phyloP scores from a whole-genome alignment of 2,329 filamentous ascomycete genomes.

The Aciculosporium take region DNA sequence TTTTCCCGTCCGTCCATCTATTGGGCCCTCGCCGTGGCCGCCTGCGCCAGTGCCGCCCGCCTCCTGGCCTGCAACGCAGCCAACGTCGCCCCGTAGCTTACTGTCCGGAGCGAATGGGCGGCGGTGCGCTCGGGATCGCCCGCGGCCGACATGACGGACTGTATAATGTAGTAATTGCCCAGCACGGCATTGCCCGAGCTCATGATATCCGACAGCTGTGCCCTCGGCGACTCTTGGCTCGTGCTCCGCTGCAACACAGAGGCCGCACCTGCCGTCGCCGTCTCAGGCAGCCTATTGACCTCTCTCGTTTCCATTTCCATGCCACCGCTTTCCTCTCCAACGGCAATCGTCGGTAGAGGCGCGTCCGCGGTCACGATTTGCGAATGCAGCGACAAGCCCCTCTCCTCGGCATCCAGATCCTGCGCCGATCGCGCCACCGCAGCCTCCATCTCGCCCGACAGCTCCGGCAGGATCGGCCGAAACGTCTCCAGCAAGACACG shows the following conservation, averaged over 20 bases:
- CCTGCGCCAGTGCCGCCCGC: conserved; percentile 21
- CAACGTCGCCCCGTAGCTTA: conserved; percentile 39
- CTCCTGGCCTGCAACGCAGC: conserved; percentile 34
- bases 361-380: conserved; percentile 5
- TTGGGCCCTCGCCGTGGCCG: conserved; percentile 6
- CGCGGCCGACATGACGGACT: conserved; percentile 33
- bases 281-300: conserved; percentile 10
- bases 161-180: conserved; percentile 37
- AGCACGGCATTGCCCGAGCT: conserved; percentile 41
- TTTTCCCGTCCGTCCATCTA: conserved; percentile 11
- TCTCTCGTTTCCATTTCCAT: conserved; percentile 36
- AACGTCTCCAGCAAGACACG: conserved; percentile 32
- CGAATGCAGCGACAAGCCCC: conserved; percentile 25
- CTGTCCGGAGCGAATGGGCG: conserved; percentile 37
- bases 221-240: conserved; percentile 18
- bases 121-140: conserved; percentile 32
- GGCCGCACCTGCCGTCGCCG: conserved; percentile 13
- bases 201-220: conserved; percentile 32
- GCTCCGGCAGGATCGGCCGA: conserved; percentile 18
- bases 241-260: conserved; percentile 14
- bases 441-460: conserved; percentile 13
- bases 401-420: conserved; percentile 43
- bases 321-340: conserved; percentile 23
- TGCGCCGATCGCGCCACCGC: conserved; percentile 22
- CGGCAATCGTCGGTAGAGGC: conserved; percentile 16